These are phyloP conservation scores for Aaosphaeria pasadenensis DNA, from an alignment of 2,329 filamentous ascomycete genomes.

Conservation along the genomic window DNA sequence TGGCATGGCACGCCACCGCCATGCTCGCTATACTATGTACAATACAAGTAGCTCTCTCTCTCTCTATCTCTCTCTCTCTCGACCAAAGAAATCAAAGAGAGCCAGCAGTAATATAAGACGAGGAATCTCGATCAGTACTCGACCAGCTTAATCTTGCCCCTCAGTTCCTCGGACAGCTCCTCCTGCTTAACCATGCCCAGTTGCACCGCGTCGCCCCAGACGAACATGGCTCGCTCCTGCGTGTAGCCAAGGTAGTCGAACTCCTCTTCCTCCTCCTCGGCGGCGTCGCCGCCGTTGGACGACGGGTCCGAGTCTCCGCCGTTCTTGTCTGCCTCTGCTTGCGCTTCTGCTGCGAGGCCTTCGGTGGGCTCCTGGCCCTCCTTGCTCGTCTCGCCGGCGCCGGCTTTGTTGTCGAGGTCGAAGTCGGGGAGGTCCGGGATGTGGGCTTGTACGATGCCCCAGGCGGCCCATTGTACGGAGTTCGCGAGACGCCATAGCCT, in stretches of 20 bases:
- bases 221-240: slow-evolving; percentile 85
- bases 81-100: no score
- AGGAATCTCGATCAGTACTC: slow-evolving; percentile 50
- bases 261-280: slow-evolving; percentile 63
- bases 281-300: slow-evolving; percentile 21
- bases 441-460: slow-evolving; percentile 95
- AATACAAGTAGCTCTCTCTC: no score
- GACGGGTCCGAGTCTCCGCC: slow-evolving; percentile 20
- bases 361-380: slow-evolving; percentile 16
- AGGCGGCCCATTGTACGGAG: slow-evolving; percentile 87
- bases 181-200: slow-evolving; percentile 72
- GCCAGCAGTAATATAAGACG: no score
- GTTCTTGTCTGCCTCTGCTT: slow-evolving; percentile 16
- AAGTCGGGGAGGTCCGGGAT: slow-evolving; percentile 66
- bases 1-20: no score
- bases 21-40: no score
- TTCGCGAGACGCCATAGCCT: slow-evolving; percentile 84
- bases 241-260: slow-evolving; percentile 94
- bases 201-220: slow-evolving; percentile 85
- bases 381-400: slow-evolving; percentile 1
- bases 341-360: slow-evolving; percentile 20
- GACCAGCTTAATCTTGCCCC: slow-evolving; percentile 65
- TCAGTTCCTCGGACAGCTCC: slow-evolving; percentile 70
- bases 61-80: no score
- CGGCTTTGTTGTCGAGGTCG: slow-evolving; percentile 15